A percentile compares a stretch with the other conserved stretches of the same genome.
phyloP scores from a whole-genome alignment of 2,329 filamentous ascomycete genomes.

The Polytolypa hystricis region DNA sequence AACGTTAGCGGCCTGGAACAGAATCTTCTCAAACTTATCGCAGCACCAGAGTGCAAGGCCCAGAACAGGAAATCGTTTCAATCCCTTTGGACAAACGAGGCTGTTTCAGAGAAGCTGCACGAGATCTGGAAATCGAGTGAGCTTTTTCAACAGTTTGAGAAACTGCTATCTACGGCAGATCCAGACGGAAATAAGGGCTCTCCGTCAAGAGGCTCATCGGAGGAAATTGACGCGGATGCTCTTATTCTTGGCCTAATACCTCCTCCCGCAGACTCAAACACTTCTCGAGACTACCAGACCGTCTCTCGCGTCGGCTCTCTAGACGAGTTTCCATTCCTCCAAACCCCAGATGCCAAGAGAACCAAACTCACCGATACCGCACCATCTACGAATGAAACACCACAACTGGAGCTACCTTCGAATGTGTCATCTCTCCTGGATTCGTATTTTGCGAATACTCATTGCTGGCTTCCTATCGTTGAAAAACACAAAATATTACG shows the following conservation, averaged over 20 bases:
- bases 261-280: too few species aligned
- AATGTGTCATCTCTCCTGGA: conserved; percentile 44
- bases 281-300: conserved; percentile 17
- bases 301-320: conserved; percentile 11
- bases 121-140: conserved; percentile 56
- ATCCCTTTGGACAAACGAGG: conserved; percentile 46
- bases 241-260: conserved; percentile 21
- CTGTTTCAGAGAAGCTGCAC: conserved; percentile 32
- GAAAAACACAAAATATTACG: conserved; percentile 47
- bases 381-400: not conserved
- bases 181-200: conserved; percentile 29
- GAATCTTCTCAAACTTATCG: conserved; percentile 38
- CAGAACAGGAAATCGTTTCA: conserved; percentile 37
- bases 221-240: conserved; percentile 21
- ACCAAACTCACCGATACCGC: not conserved
- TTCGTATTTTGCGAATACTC: conserved; percentile 46
- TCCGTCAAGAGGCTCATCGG: conserved; percentile 20
- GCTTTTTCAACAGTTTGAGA: conserved; percentile 53
- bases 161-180: conserved; percentile 41
- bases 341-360: conserved; percentile 18
- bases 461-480: conserved; percentile 50
- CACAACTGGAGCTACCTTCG: conserved; percentile 32
- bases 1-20: conserved; percentile 50
- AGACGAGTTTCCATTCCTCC: conserved; percentile 9
- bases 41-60: conserved; percentile 24